Evolutionary conservation across 495 filamentous ascomycete species (phyloP), one percentile per base, ranked within the genome.

Genomic region (Penicillium fimorum): DNA sequence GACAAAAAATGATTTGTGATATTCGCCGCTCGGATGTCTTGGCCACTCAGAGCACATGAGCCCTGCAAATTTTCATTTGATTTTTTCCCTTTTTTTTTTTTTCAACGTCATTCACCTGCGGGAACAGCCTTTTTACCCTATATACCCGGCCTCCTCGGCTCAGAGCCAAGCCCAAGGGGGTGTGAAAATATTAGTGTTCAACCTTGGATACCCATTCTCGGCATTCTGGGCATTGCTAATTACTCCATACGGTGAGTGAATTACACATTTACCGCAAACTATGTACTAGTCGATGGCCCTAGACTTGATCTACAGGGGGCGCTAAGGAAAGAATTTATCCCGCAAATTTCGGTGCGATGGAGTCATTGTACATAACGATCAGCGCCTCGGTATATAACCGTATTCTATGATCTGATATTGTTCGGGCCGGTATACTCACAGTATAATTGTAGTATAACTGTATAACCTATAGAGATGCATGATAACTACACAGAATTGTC

Each of bases 331-430:
- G 62, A 57, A n/a, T n/a, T 59, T 64, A 61, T 64, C 62, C 62
- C 65, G 62, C 65, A 67, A 45, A 50, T 42, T 50, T 51, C 38
- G 33, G 47, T 41, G 43, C 47, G 20, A 60, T 61, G 54, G 64
- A 33, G 65, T 68, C 62, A 68, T 63, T 37, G 62, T 59, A 37
- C 59, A 43, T 46, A n/a, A 15, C 30, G 56, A 59, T 65, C 58
- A 46, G 47, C 51, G 25, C 32, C 24, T 38, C 35, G 15, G 38
- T 52, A 10, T 4, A 29, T 24, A 7, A 3, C 33, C 33, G 22
- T 53, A 46, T 40, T 50, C 6, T 41, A 38, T 17, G 7, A 42
- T 54, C 33, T 56, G 47, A 51, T 41, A 32, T 33, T 30, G 24
- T 18, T n/a, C 27, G 32, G 32, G 4, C 12, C 32, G 32, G 32